Conservation (phyloP, 257 asterid genomes). For the Misopates orontium region DNA sequence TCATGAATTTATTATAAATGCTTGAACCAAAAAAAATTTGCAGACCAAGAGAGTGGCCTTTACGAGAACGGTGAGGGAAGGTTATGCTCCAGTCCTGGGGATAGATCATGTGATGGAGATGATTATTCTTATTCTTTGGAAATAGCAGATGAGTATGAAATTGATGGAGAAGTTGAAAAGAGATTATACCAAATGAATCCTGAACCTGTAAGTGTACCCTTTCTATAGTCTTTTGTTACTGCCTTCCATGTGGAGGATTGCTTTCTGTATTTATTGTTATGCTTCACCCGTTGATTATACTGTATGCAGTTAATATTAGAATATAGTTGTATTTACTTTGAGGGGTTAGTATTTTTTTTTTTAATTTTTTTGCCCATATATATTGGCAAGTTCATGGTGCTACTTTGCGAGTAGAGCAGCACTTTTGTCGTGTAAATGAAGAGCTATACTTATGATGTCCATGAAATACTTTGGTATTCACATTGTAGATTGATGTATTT, state of each 20-base stretch:
- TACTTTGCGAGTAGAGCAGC: slow-evolving; percentile 4
- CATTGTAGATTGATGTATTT: background rate
- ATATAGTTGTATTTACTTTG: background rate
- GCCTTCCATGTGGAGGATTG: slow-evolving; percentile 7
- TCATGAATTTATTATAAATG: slow-evolving; percentile 13
- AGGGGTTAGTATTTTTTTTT: background rate
- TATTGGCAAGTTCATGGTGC: background rate
- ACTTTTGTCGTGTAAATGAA: background rate
- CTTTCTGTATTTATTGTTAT: too few species aligned
- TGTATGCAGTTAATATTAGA: too few species aligned
- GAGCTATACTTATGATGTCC: background rate
- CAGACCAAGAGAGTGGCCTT: slow-evolving; percentile 50
- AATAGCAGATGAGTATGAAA: slow-evolving; percentile 71
- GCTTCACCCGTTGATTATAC: too few species aligned
- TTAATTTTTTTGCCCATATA: background rate
- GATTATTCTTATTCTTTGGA: slow-evolving; percentile 59
- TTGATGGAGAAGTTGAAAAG: slow-evolving; percentile 92
- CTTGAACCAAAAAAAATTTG: slow-evolving; percentile 24
- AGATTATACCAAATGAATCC: slow-evolving; percentile 77
- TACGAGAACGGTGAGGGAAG: slow-evolving; percentile 55
- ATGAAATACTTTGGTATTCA: background rate
- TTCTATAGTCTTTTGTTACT: slow-evolving; percentile 16
- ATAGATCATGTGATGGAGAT: slow-evolving; percentile 66
- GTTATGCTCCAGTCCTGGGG: slow-evolving; percentile 73
- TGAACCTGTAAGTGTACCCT: slow-evolving; percentile 68